A percentile compares a stretch with the other conserved stretches of the same genome.
These are phyloP conservation scores for Brasilioporus rufonigricans DNA, from an alignment of 768 basidiomycete genomes.

Conservation along the genomic window DNA sequence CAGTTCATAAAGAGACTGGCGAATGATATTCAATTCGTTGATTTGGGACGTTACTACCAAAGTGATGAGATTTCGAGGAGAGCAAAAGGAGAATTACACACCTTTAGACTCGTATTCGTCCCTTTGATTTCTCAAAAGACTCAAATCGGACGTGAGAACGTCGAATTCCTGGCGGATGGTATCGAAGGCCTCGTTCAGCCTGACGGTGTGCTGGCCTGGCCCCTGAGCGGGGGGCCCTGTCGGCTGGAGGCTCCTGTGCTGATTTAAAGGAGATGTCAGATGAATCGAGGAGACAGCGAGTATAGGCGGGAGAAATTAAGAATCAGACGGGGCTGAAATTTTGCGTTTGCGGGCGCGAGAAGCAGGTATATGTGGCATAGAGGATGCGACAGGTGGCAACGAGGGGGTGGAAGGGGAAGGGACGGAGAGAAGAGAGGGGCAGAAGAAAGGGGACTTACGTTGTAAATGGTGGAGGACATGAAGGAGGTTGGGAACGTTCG, in stretches of 20 bases:
- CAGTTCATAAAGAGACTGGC: constrained; percentile 88
- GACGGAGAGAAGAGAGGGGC: not conserved
- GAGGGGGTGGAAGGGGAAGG: not conserved
- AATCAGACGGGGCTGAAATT: constrained; percentile 19
- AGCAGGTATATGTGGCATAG: not conserved
- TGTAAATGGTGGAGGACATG: constrained; percentile 41
- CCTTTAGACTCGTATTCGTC: constrained; percentile 92
- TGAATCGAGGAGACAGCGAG: not conserved
- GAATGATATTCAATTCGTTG: constrained; percentile 86
- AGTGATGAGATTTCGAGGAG: constrained; percentile 8
- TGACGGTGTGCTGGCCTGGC: constrained; percentile 37
- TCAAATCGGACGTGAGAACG: constrained; percentile 62
- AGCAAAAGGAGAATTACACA: constrained; percentile 28
- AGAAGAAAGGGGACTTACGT: constrained; percentile 27
- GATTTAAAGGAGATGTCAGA: constrained; percentile 22
- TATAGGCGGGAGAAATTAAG: not conserved
- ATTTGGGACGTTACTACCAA: constrained; percentile 73
- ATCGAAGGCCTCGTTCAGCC: constrained; percentile 79
- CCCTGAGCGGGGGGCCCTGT: constrained; percentile 44
- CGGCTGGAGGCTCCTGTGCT: constrained; percentile 57
- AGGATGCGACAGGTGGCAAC: not conserved
- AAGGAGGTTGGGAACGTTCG: constrained; percentile 36
- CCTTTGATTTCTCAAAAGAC: constrained; percentile 66
- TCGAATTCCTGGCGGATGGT: constrained; percentile 85
- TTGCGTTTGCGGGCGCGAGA: constrained; percentile 15